Evolutionary conservation across 345 rosid species (phyloP), one percentile per base, ranked within the genome.

Genomic region (Ceriops zippeliana): DNA sequence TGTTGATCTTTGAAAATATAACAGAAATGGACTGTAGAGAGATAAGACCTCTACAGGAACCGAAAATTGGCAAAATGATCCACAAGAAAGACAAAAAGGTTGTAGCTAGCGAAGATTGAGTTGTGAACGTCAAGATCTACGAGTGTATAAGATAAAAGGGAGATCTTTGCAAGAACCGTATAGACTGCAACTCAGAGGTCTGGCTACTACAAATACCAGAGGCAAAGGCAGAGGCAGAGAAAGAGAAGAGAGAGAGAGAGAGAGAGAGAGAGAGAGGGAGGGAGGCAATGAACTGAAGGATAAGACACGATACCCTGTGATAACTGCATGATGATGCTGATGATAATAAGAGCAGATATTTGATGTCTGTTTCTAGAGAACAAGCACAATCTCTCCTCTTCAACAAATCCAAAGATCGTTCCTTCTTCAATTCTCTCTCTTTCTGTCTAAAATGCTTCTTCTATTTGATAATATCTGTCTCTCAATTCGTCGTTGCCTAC

Each of bases 251-350:
- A 42, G 61, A 51, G 52, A 7, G 6, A 22, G 58, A 1, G 20
- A 17, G 7, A 42, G 10, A 9, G 11, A 37, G 47, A 38, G 15
- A 38, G 47, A 8, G 30, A 28, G 35, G 35, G 61, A 67, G 17
- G 21, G 22, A 46, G 5, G 62, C 24, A 24, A 57, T 21, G 31
- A 49, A 24, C 28, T 9, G 53, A 74, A 46, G 62, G 16, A 9
- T 8, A 54, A 6, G 24, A 21, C 11, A 58, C 6, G 42, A 34
- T 68, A 75, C 78, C 73, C 35, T 34, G 35, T 58, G 78, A 64
- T 0, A 74, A 63, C 51, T 69, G 69, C 78, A 75, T 75, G 62
- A 34, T 9, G 10, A 52, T 60, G 73, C 69, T 63, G 61, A 52
- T 10, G 13, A 6, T 56, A 11, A 42, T 28, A 28, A 46, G 28